Evolutionary conservation across 1,284 basidiomycete species (phyloP), one percentile per base, ranked within the genome.

Genomic region (Pulveroboletus sp.): DNA sequence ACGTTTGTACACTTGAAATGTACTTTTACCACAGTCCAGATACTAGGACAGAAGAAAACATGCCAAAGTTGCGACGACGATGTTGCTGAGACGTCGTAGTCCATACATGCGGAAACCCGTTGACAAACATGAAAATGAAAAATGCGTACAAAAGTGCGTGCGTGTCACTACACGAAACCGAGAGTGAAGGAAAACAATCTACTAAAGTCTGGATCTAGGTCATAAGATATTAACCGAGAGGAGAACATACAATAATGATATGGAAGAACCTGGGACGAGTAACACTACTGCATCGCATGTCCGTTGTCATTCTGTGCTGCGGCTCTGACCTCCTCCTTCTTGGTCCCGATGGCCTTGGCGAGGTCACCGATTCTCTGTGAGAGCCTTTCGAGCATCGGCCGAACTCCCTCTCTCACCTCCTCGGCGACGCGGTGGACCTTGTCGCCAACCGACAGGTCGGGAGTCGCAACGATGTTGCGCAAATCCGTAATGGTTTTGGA

Each of bases 341-440:
- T 74, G 28, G 58, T 50, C 12, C 69, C 57, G 9, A 74, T 72
- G 12, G 38, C 54, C 14, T 53, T 64, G 58, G 57, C 64, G 24
- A 71, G 55, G 5, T 71, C 72, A 8, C 62, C 39, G 15, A 71
- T 68, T 40, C 66, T 49, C 40, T 71, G 71, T n/a, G 59, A 43
- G 9, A 71, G 45, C 24, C 68, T 72, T 43, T 74, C 84, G 15
- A 89, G 76, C 53, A 88, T 67, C 20, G 87, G 87, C 40, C 74
- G 75, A 25, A 88, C 81, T 38, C 79, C 79, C 31, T 81, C 78
- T 62, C 75, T 78, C 24, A 89, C 84, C 57, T 86, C 81, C 44
- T 77, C 74, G n/a, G 77, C 71, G n/a, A 88, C 73, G 54, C 78
- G 79, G 42, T 70, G 62, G 25, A 82, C 78, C 75, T 87, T 89